Evolutionary conservation across 768 basidiomycete genomes (phyloP), one percentile per base, ranked within the genome.

Genomic region (Galerina marginata): DNA sequence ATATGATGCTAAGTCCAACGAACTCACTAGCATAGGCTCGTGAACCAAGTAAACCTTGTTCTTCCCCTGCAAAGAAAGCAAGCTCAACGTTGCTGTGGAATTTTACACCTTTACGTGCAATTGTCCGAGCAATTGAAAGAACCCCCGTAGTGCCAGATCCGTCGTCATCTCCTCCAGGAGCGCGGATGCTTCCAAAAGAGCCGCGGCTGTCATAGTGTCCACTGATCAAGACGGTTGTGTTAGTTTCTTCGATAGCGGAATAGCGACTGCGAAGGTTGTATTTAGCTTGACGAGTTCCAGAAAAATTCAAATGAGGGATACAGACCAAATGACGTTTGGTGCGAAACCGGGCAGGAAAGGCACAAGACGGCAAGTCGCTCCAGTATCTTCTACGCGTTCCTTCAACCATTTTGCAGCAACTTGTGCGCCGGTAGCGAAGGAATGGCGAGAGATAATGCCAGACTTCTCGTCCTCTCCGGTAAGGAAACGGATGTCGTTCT

Each of bases 121-220:
- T 92, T 2, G 88, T 84, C 42, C 85, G 85, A 3, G 94, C 93
- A 61, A 96, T 92, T 3, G 85, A 85, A 15, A 97, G 79, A n/a
- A 96, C 72, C 2, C 91, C 87, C 7, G 84, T 84, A 14, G 86
- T 87, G 9, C 83, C 83, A 12, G 82, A 83, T 37, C 83, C 84
- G 64, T 85, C 82, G 54, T 84, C 84, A 55, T 85, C 74, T 43
- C 68, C 86, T 50, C 78, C 84, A 25, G 81, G 90, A 38, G 85
- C 89, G 37, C 89, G 82, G 12, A 80, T 81, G 62, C 79, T 86
- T 10, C 95, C 95, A 70, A 94, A 96, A 0, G 91, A 91, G 15
- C 95, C 95, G 39, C 95, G 89, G 46, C 91, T 93, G 70, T 97
- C 94, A 69, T 96, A 97, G 72, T 96, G 95, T 2, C 88, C 92